phyloP scores from a whole-genome alignment of 306 rosid genomes.

The Styphnolobium japonicum region DNA sequence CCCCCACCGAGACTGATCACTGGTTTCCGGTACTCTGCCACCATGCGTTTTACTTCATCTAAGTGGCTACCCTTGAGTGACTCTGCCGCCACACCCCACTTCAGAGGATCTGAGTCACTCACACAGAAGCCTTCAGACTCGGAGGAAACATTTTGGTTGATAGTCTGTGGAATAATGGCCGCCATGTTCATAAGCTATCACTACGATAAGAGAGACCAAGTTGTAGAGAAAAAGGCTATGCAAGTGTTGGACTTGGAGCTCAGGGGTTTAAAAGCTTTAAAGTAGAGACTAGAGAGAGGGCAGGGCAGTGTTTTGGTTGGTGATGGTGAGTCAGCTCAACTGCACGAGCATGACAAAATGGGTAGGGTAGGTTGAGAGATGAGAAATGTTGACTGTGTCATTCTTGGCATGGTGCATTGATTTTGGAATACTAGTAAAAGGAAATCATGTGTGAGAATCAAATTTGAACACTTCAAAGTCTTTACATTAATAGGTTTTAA shows the following conservation, averaged over 20 bases:
- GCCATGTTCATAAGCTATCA: conserved; percentile 22
- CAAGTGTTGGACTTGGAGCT: not conserved
- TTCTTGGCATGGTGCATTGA: not conserved
- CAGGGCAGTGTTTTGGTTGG: not conserved
- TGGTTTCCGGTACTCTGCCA: conserved; percentile 27
- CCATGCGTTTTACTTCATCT: conserved; percentile 40
- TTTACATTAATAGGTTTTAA: not conserved
- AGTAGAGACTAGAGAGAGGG: not conserved
- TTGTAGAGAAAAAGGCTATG: not conserved
- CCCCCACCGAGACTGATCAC: conserved; percentile 21
- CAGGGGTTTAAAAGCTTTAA: not conserved
- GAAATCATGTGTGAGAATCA: not conserved
- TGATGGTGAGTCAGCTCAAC: not conserved
- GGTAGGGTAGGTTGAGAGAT: not conserved
- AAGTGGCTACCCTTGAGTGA: conserved; percentile 41
- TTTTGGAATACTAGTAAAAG: not conserved
- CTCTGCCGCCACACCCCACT: conserved; percentile 38
- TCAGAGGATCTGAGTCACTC: conserved; percentile 23
- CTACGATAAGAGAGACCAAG: not conserved
- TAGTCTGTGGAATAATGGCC: not conserved
- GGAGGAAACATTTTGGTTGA: not conserved
- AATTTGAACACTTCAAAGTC: not conserved
- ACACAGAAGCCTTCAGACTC: not conserved
- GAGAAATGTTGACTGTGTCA: not conserved
- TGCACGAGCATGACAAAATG: not conserved